A percentile compares a stretch with the other conserved stretches of the same genome.
These are phyloP conservation scores for Cystofilobasidium capitatum DNA, from an alignment of 768 basidiomycete species.

Conservation along the genomic window DNA sequence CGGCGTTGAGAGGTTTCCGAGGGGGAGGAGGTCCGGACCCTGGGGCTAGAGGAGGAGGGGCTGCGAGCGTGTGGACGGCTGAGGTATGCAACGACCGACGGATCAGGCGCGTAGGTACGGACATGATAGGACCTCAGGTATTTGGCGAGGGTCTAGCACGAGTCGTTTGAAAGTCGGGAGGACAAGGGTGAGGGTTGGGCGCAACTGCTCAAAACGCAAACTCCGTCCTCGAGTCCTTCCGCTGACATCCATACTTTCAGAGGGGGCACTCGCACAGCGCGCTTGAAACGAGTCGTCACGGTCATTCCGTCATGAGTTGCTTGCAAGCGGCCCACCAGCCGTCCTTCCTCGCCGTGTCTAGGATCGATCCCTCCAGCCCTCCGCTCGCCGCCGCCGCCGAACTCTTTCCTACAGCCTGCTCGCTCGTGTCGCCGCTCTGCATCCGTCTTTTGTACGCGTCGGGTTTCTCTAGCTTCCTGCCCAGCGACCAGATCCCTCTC, in stretches of 20 bases:
- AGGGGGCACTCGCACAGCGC: no score
- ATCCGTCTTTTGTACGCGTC: constrained; percentile 21
- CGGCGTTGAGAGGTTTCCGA: background rate
- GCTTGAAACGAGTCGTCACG: background rate
- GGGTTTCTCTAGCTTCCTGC: constrained; percentile 15
- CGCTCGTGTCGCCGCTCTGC: background rate
- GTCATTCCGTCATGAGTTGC: background rate
- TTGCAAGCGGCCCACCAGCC: background rate
- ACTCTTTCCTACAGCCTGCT: background rate
- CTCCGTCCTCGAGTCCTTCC: no score
- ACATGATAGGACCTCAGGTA: no score
- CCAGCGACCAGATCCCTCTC: constrained; percentile 15
- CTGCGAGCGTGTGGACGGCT: background rate
- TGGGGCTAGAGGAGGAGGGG: background rate
- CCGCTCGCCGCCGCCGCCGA: background rate
- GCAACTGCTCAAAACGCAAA: no score
- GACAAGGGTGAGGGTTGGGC: no score
- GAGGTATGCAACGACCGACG: background rate
- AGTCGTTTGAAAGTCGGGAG: no score
- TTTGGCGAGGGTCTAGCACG: no score
- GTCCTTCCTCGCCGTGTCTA: background rate
- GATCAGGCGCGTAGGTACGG: no score
- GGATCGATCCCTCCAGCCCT: background rate
- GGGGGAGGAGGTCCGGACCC: background rate
- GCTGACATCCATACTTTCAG: no score